Evolutionary conservation across 1,284 basidiomycete species (phyloP).

Genomic region (Inonotus hispidus): DNA sequence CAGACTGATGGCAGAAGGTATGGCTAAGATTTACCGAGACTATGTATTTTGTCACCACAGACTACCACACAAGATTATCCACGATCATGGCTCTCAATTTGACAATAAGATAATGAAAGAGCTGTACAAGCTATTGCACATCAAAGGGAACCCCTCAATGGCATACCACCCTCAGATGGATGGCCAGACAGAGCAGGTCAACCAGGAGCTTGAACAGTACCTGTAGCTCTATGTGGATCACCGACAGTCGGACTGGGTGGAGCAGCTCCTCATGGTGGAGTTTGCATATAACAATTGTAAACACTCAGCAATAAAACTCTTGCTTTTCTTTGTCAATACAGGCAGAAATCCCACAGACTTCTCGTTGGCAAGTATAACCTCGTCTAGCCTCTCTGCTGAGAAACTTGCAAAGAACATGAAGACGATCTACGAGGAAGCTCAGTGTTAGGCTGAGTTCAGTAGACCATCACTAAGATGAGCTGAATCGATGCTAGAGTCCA

Average conservation of each 20-base stretch:
- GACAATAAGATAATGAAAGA: neutral
- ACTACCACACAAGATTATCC: neutral
- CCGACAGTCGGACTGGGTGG: neutral
- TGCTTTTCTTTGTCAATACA: neutral
- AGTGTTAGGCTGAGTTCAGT: too few relatives aligned
- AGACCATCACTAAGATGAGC: too few relatives aligned
- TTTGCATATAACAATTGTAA: slow-evolving; percentile 1
- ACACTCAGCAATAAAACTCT: neutral
- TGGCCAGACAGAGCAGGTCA: neutral
- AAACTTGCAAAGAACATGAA: too few relatives aligned
- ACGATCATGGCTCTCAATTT: neutral
- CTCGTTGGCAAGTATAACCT: too few relatives aligned
- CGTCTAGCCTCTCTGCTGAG: too few relatives aligned
- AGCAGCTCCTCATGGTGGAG: neutral
- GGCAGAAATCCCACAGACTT: too few relatives aligned
- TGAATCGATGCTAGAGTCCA: too few relatives aligned
- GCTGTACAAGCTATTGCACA: neutral
- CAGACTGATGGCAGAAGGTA: neutral
- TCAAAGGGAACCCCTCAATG: slow-evolving; percentile 4
- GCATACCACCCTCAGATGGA: slow-evolving; percentile 30
- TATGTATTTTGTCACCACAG: neutral
- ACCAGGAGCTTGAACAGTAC: slow-evolving; percentile 5
- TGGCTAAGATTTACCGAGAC: neutral
- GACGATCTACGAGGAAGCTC: too few relatives aligned
- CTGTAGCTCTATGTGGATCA: neutral